Base-by-base conservation (phyloP, 257 asterid species). In the Haberlea rhodopensis region DNA sequence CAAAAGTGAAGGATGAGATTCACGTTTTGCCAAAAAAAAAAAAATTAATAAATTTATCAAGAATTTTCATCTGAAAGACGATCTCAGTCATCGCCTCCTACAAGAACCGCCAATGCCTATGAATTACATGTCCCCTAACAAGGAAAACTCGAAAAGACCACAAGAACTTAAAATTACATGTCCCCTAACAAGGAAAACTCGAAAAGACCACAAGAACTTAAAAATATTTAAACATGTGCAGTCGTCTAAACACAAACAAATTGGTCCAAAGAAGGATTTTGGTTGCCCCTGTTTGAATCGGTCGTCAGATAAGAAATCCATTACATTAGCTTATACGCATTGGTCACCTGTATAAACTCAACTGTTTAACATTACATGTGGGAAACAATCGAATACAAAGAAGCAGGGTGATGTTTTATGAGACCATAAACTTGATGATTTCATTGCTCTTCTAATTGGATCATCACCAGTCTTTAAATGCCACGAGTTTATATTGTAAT, bases 371-470 rank as follows among this genome's bases (percentile, higher is more conserved):
- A 15, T 40, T 40, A 40, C 49, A 40, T 15, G 7, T 40, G 49
- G 4, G 49, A 40, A 40, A 37, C 48, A 37, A 37, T 37, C 21
- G 73, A 60, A 69, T n/a, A 37, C 5, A 55, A 32, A 56, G 51
- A 19, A 24, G 52, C 53, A 11, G 28, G 31, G 26, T 8, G 57
- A 9, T 37, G 37, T 57, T 67, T 53, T 29, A 51, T 46, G 59
- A 45, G 19, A 48, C 58, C 26, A 58, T 67, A 28, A 48, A 15
- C 43, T 57, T 26, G 46, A 45, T 46, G 52, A 27, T 9, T 40
- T 27, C 59, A 52, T 67, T 56, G 54, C 54, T 53, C 61, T 43
- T 18, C 23, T 32, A n/a, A 60, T 16, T 29, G 66, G 52, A 54
- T 62, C 49, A 6, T 51, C 65, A 19, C 60, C 43, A 54, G 67